Evolutionary conservation across 2,329 filamentous ascomycete species (phyloP), one percentile per base, ranked within the genome.

Genomic region (Nothopassalora personata): DNA sequence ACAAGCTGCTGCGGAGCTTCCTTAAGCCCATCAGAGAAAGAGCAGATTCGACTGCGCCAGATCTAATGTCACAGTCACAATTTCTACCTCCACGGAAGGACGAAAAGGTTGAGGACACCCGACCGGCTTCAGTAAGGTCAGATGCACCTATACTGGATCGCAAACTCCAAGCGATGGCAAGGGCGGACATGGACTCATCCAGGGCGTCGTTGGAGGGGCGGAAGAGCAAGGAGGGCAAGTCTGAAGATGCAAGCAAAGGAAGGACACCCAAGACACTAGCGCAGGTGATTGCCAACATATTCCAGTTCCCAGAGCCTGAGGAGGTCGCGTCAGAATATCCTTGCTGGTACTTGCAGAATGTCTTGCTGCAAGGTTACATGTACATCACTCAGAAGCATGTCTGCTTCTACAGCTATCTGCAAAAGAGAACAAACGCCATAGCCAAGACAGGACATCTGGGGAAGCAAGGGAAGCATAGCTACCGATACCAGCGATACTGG

Each of bases 361-460:
- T 96, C 48, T 79, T 97, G 31, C 81, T 97, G 8, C 91, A 97
- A 71, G 94, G 94, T 5, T 97, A 94, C 72, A 87, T 99, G 82
- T 97, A 97, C 76, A 90, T 99, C 70, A 97, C 94, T 0, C 81
- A 88, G 61, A 89, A 87, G 67, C 94, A 99, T 72, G 89, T 97
- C 61, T 97, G 92, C 76, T 99, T 97, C 73, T 97, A 97, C 72
- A 91, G 94, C 43, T 97, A 97, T 72, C 82, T 97, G n/a, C 91
- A 91, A 6, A 95, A 92, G 79, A 96, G 94, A 80, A 85, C 88
- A 54, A 85, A 89, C 66, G 81, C 86, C 56, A 83, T 89, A 18
- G 83, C 87, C 65, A 97, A 96, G 75, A 93, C 91, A 1, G 93
- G 94, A 1, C 91, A 93, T 70, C 79, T 99, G 1, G 86, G 85